Evolutionary conservation across 2,329 filamentous ascomycete species (phyloP), one percentile per base, ranked within the genome.

Genomic region (Alternaria ventricosa): DNA sequence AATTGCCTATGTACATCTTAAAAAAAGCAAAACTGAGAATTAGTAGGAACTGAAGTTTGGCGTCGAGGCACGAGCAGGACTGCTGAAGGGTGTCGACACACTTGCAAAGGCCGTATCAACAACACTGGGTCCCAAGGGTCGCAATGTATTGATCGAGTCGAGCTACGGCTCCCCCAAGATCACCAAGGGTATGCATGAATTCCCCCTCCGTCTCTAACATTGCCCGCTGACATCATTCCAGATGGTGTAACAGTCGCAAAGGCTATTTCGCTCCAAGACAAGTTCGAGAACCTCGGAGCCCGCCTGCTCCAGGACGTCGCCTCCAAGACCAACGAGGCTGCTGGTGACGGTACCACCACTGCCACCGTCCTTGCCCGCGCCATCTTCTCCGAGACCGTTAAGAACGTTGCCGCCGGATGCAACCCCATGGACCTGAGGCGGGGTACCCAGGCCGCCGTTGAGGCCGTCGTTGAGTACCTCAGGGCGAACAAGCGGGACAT

Each of bases 361-460:
- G 96, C 96, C 71, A 99, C 96, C 69, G 96, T 98, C 73, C 93
- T 99, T 73, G 96, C 94, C 75, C 93, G 94, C 75, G 92, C 94
- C 82, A 99, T 99, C 85, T 99, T 99, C 89, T 97, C 96, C 83
- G 96, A 99, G 88, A 98, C 95, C 59, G 96, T 98, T 82, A 99
- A 99, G 91, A 99, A 99, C 82, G 96, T 99, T 71, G 96, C 96
- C 71, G 96, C 96, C 69, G 96, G 96, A 79, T 99, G 96, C 91
- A 99, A 99, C 87, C 96, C 96, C 72, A 98, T 99, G 96, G 96
- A 99, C 80, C 89, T 99, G 78, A 91, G 96, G 82, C 91, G 96
- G 77, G 96, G 96, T 83, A 98, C 96, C 78, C 96, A 99, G 87
- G 92, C 94, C 73, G 95, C 95, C 63, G 96, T 99, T 69, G 93